Conservation (phyloP, 805 yeast species). For the Saccharomycopsis microspora region DNA sequence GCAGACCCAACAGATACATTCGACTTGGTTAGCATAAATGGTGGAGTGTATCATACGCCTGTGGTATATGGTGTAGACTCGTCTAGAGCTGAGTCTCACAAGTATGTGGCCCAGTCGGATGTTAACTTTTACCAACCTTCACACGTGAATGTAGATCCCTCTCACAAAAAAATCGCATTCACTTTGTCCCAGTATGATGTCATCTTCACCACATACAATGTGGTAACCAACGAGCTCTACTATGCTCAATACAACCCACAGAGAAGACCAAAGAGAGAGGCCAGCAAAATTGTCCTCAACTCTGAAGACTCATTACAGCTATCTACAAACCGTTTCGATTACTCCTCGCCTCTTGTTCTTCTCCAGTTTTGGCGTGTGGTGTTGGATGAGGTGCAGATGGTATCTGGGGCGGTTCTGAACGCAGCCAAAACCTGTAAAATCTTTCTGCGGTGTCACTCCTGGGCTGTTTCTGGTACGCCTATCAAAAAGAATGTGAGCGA, state of each 20-base stretch:
- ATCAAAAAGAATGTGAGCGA: conserved; percentile 58
- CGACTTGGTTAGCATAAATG: conserved; percentile 3
- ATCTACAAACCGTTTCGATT: conserved; percentile 31
- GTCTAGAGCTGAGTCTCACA: too few species aligned
- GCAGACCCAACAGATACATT: background rate
- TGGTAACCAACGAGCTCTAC: conserved; percentile 65
- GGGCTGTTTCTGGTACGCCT: conserved; percentile 98
- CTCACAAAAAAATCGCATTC: conserved; percentile 29
- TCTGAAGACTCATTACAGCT: conserved; percentile 5
- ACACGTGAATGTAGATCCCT: conserved; percentile 1
- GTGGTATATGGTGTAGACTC: conserved; percentile 8
- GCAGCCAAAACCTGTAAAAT: conserved; percentile 73
- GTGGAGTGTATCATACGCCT: conserved; percentile 3
- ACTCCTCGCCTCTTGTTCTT: conserved; percentile 73
- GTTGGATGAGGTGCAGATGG: conserved; percentile 92
- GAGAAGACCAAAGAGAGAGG: conserved; percentile 22
- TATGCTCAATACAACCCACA: conserved; percentile 61
- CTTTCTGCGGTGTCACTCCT: conserved; percentile 77
- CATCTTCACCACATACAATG: conserved; percentile 67
- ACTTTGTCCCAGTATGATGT: conserved; percentile 55
- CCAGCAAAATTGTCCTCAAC: conserved; percentile 16
- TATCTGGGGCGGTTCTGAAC: conserved; percentile 57
- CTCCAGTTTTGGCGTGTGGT: conserved; percentile 84
- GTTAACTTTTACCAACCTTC: background rate
- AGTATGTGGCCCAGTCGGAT: background rate